A percentile compares a stretch with the other conserved stretches of the same genome.
Conservation (phyloP, 768 basidiomycete species). For the Boletus sp. region DNA sequence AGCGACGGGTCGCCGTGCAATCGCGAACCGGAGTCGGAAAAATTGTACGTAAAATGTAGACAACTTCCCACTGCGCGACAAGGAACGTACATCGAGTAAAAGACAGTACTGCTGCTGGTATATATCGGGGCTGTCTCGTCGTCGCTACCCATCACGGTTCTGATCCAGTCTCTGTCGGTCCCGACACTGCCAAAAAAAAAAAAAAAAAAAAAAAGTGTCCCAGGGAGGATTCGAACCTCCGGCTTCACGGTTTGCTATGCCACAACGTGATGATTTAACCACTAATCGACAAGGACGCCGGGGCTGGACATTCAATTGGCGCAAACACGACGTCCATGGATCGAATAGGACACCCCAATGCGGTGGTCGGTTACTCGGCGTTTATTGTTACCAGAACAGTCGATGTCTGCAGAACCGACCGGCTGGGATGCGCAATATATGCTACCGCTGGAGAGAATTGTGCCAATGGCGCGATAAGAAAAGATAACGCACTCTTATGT, state of each 20-base stretch:
- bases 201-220: no score
- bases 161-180: neutral
- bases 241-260: constrained; percentile 36
- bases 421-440: neutral
- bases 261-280: constrained; percentile 46
- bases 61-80: constrained; percentile 17
- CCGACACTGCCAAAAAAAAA: no score
- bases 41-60: constrained; percentile 17
- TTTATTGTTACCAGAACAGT: neutral
- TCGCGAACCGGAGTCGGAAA: constrained; percentile 27
- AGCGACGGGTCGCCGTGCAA: neutral
- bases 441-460: constrained; percentile 14
- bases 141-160: no score
- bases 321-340: no score
- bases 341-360: no score
- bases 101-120: no score
- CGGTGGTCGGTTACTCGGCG: neutral
- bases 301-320: neutral
- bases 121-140: no score
- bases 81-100: no score
- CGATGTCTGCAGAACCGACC: neutral
- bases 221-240: constrained; percentile 40
- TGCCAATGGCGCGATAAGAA: constrained; percentile 25
- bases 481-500: neutral
- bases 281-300: constrained; percentile 43